Evolutionary conservation across 1,284 basidiomycete genomes (phyloP).

Genomic region (Ganoderma sinense): DNA sequence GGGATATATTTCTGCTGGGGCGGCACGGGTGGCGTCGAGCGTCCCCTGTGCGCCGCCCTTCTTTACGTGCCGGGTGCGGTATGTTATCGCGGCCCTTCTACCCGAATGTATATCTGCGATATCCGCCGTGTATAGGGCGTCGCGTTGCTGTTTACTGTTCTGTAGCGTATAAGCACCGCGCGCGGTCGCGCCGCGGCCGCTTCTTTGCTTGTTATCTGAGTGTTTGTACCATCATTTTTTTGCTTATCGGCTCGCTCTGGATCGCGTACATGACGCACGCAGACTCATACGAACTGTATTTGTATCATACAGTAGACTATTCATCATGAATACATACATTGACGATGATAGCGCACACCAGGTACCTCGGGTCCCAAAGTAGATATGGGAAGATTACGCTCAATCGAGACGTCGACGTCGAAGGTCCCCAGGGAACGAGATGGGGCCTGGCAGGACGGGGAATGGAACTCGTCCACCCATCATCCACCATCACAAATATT

Average conservation of each 20-base stretch:
- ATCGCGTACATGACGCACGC: neutral
- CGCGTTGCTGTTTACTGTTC: neutral
- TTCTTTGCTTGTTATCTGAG: neutral
- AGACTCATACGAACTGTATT: neutral
- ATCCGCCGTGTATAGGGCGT: neutral
- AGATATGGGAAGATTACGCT: neutral
- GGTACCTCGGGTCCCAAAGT: neutral
- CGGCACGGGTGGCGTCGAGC: slow-evolving; percentile 4
- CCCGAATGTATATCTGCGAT: neutral
- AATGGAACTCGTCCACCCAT: neutral
- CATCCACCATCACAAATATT: neutral
- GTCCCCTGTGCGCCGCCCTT: neutral
- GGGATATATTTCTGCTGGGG: neutral
- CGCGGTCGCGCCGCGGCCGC: neutral
- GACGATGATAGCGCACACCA: neutral
- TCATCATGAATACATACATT: neutral
- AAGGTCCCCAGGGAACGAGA: neutral
- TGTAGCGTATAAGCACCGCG: neutral
- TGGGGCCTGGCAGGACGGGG: too few species aligned
- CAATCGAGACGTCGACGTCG: neutral
- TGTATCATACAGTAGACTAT: slow-evolving; percentile 9
- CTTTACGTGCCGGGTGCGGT: neutral
- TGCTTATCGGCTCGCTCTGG: neutral
- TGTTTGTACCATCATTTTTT: too few species aligned
- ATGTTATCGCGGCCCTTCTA: neutral